Conservation (phyloP, 2,329 filamentous ascomycete genomes). For the Aureobasidium lini region DNA sequence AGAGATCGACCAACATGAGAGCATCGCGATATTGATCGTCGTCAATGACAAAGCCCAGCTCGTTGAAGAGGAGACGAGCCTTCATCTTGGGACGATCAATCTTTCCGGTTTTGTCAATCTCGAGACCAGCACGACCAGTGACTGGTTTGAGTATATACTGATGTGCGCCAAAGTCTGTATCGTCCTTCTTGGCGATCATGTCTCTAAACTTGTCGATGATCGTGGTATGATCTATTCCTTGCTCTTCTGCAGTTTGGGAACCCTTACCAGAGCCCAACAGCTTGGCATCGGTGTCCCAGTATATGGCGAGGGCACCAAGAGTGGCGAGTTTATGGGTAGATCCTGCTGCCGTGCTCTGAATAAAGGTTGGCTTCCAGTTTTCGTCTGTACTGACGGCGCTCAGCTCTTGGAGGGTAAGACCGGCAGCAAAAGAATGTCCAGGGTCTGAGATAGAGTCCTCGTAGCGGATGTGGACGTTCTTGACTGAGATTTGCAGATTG, state of each 20-base stretch:
- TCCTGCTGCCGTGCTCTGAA: conserved; percentile 66
- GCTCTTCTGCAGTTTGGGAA: conserved; percentile 50
- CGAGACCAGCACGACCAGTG: conserved; percentile 87
- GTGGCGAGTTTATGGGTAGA: conserved; percentile 92
- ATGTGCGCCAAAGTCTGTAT: conserved; percentile 51
- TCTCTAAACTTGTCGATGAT: conserved; percentile 69
- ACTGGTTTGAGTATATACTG: conserved; percentile 97
- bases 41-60: conserved; percentile 95
- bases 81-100: conserved; percentile 76
- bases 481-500: conserved; percentile 94
- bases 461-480: conserved; percentile 97
- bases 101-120: conserved; percentile 88
- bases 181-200: conserved; percentile 69
- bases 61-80: conserved; percentile 85
- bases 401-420: conserved; percentile 88
- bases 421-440: conserved; percentile 88
- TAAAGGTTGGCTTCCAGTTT: conserved; percentile 92
- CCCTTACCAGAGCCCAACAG: conserved; percentile 78
- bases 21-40: conserved; percentile 96
- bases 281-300: conserved; percentile 94
- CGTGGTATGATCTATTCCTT: conserved; percentile 63
- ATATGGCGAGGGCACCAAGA: conserved; percentile 80
- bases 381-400: conserved; percentile 94
- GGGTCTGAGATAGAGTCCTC: conserved; percentile 95
- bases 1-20: conserved; percentile 95